Conservation (phyloP, 768 basidiomycete genomes). For the Phylloporus arenicola region DNA sequence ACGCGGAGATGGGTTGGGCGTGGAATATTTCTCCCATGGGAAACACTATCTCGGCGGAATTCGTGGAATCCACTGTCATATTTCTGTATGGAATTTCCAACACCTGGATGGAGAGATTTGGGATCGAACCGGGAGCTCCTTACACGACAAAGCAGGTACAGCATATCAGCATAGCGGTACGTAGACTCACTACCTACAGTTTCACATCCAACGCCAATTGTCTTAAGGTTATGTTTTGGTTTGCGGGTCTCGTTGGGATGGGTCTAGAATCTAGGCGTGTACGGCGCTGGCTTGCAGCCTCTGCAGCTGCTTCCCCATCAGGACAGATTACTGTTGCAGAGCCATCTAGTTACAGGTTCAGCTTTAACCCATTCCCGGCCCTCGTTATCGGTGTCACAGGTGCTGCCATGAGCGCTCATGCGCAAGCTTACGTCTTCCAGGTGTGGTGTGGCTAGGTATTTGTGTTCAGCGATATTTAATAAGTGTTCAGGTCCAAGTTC, state of each 20-base stretch:
- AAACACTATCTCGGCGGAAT: slow-evolving; percentile 59
- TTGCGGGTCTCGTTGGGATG: slow-evolving; percentile 86
- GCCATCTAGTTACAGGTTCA: slow-evolving; percentile 66
- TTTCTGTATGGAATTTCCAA: slow-evolving; percentile 88
- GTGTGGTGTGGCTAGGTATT: slow-evolving; percentile 26
- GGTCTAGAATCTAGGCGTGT: slow-evolving; percentile 76
- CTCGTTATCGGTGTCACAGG: slow-evolving; percentile 92
- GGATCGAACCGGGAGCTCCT: slow-evolving; percentile 72
- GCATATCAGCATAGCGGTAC: slow-evolving; percentile 87
- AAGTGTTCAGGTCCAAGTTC: slow-evolving; percentile 68
- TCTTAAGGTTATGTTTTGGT: slow-evolving; percentile 83
- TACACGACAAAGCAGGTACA: slow-evolving; percentile 90
- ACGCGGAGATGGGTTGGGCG: slow-evolving; percentile 86
- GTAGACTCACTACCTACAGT: slow-evolving; percentile 14
- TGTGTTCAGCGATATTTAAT: slow-evolving; percentile 4
- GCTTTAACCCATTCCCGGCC: slow-evolving; percentile 92
- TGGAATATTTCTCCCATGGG: slow-evolving; percentile 74
- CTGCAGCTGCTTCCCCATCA: slow-evolving; percentile 38
- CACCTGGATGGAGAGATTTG: slow-evolving; percentile 97
- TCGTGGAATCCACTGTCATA: slow-evolving; percentile 74
- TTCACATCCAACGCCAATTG: not conserved
- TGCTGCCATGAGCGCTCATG: slow-evolving; percentile 88
- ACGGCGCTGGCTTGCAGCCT: slow-evolving; percentile 66
- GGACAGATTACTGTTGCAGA: slow-evolving; percentile 41
- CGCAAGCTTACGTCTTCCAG: slow-evolving; percentile 88